Evolutionary conservation across 345 rosid species (phyloP).

Genomic region (Syzygium aromaticum): DNA sequence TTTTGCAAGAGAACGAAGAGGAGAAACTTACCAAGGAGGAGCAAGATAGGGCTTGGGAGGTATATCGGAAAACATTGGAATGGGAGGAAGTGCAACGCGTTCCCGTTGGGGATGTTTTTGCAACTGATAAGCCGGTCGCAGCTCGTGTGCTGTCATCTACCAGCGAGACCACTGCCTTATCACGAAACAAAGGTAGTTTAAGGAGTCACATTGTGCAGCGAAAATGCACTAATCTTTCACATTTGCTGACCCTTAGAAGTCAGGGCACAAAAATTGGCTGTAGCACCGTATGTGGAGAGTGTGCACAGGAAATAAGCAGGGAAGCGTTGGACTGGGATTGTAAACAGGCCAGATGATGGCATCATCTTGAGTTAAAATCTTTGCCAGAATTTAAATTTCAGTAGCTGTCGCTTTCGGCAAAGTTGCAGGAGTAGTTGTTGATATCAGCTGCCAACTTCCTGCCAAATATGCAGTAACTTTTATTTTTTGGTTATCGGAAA

Average conservation of each 20-base stretch:
- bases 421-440: not conserved
- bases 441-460: not conserved
- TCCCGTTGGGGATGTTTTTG: constrained; percentile 39
- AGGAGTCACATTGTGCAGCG: constrained; percentile 48
- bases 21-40: constrained; percentile 97
- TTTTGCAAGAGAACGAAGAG: constrained; percentile 97
- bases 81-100: constrained; percentile 93
- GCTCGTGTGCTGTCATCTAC: constrained; percentile 19
- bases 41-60: constrained; percentile 99
- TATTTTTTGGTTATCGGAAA: not conserved
- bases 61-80: constrained; percentile 53
- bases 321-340: constrained; percentile 37
- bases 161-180: constrained; percentile 1
- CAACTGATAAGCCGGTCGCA: constrained; percentile 30
- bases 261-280: constrained; percentile 74
- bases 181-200: constrained; percentile 27
- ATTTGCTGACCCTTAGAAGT: constrained; percentile 85
- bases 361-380: not conserved
- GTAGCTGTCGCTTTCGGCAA: not conserved
- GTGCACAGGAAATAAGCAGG: constrained; percentile 82
- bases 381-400: not conserved
- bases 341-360: constrained; percentile 1
- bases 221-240: constrained; percentile 75
- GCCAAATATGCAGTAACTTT: not conserved
- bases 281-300: constrained; percentile 86